Percentiles rank a stretch among this genome's conserved stretches.
phyloP scores from a whole-genome alignment of 306 rosid genomes.

The Dicorynia guianensis region DNA sequence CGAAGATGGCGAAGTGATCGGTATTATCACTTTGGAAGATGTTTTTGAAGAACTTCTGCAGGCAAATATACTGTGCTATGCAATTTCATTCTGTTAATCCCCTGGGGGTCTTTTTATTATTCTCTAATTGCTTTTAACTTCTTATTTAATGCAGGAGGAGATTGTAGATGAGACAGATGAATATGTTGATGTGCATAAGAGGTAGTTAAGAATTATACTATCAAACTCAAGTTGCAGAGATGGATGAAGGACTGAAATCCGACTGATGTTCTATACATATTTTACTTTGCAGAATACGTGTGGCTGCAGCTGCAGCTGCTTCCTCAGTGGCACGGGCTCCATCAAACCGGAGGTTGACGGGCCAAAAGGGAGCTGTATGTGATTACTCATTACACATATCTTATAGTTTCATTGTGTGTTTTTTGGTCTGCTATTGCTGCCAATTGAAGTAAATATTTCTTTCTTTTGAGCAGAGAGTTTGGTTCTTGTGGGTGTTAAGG shows the following conservation, averaged over 20 bases:
- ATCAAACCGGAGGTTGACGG: slow-evolving; percentile 74
- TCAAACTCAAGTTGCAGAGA: slow-evolving; percentile 22
- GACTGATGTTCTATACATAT: slow-evolving; percentile 25
- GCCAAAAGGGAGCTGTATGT: slow-evolving; percentile 71
- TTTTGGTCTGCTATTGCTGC: slow-evolving; percentile 13
- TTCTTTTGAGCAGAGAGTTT: slow-evolving; percentile 18
- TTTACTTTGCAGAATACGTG: slow-evolving; percentile 79
- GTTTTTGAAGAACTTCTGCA: slow-evolving; percentile 98
- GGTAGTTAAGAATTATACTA: slow-evolving; percentile 52
- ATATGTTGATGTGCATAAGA: slow-evolving; percentile 96
- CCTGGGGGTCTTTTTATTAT: slow-evolving; percentile 2
- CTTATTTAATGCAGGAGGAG: slow-evolving; percentile 72
- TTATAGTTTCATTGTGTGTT: slow-evolving; percentile 16
- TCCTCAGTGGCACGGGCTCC: slow-evolving; percentile 96
- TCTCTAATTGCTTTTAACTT: slow-evolving; percentile 23
- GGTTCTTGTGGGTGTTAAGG: not conserved
- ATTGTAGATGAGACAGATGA: slow-evolving; percentile 99
- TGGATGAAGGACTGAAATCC: slow-evolving; percentile 17
- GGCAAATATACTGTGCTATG: slow-evolving; percentile 52
- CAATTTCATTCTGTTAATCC: slow-evolving; percentile 5
- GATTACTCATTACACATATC: slow-evolving; percentile 29
- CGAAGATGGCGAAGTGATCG: slow-evolving; percentile 94
- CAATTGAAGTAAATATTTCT: not conserved
- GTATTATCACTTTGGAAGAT: slow-evolving; percentile 97
- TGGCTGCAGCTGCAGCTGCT: slow-evolving; percentile 99